Base-by-base conservation (phyloP, 23 red algal species). In the Cyanidiococcus yangmingshanensis region DNA sequence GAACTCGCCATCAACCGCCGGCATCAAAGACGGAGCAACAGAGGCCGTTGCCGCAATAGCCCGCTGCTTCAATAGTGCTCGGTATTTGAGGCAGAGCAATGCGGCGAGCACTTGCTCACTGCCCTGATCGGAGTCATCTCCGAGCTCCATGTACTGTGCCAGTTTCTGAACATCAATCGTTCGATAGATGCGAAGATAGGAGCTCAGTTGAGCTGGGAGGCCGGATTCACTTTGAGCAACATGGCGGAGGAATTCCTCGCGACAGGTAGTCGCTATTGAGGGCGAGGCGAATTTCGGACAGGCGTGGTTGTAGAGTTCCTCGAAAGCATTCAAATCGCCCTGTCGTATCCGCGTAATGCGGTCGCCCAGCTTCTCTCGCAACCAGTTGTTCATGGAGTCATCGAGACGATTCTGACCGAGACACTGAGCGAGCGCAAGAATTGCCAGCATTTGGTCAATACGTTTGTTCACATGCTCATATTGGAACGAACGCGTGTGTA, bases 381-480 rank as follows among this genome's bases (percentile, higher is more conserved):
- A 74, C 77, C 90, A 40, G 0, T 50, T 67, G 57, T 87, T 89
- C 77, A 85, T 79, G 18, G 88, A 91, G 59, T 98, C 94, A 45
- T 98, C 94, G 32, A 91, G 80, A 38, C 91, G 81, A 68, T 87
- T 80, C 0, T 84, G 86, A 68, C 83, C 67, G 45, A 98, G 58
- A 0, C 86, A 82, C 17, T 90, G 59, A 58, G 83, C 89, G 0
- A 98, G 39, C 24, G 88, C 84, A 2, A 98, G 40, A 33, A 98
- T 40, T 15, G 94, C 84, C 57, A 91, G 68, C 94, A 98, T 98
- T 77, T 98, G 94, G 78, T 98, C 94, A 39, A 84, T 79, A 25
- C 94, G 80, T 68, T 98, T 98, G 76, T 98, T 91, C 58, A 98
- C 89, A 31, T 98, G 94, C 76, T 98, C 94, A 77, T 91, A 98